Evolutionary conservation across 148 eudicot genomes (phyloP), one percentile per base, ranked within the genome.

Genomic region (Fagopyrum homotropicum): DNA sequence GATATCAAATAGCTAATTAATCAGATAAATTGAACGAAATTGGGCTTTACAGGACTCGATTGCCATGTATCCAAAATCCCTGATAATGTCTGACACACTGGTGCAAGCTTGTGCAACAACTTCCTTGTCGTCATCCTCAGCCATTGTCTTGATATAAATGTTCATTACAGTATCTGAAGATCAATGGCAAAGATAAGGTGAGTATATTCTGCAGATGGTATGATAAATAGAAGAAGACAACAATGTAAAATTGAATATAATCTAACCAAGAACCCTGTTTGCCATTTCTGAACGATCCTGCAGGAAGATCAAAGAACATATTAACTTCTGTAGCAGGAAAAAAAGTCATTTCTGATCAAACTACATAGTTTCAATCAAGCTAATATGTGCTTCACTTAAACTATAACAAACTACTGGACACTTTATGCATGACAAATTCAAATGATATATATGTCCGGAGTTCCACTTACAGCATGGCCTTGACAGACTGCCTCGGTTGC

Each of bases 31-130:
- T 10, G 16, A 14, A 66, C 43, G 46, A 26, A 60, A 47, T n/a
- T 9, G 61, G 49, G 83, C 97, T 90, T 35, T 74, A 95, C 99
- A 90, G 80, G 96, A 85, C 77, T 95, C 97, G 63, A 92, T 78
- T 57, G 91, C 91, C 64, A 79, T 44, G 80, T 82, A 92, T 77
- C 97, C 94, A 78, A 84, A 75, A 73, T 90, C 97, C 78, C 84
- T 89, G 49, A 89, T 46, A 69, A 90, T 86, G 79, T 92, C 96
- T 77, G 92, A 91, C 78, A 84, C 79, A 66, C 88, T 82, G 78
- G 86, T 85, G 81, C 99, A 95, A 82, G 97, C 88, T 85, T 90
- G 97, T 82, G 98, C 98, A 73, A 92, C 99, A 76, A 95, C 99
- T 87, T 95, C 98, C 79, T 95, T 92, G 84, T 92, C 98, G 81